Conservation (phyloP, 2,329 filamentous ascomycete species). For the Alternaria panax region DNA sequence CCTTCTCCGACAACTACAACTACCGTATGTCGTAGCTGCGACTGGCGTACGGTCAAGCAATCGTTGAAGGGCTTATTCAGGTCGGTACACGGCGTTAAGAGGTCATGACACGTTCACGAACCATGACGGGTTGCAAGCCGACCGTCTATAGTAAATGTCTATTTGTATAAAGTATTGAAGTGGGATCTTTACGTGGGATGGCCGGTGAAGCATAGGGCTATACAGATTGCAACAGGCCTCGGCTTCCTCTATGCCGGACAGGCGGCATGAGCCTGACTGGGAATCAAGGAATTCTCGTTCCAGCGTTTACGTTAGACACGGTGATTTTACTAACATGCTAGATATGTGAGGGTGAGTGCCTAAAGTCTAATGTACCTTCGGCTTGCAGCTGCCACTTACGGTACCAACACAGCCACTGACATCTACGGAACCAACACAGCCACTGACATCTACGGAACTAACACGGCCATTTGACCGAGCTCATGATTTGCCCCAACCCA, state of each 20-base stretch:
- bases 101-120: conserved; percentile 33
- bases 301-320: not conserved
- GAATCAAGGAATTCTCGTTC: conserved; percentile 18
- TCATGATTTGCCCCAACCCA: conserved; percentile 5
- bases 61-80: conserved; percentile 44
- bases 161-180: too few species aligned
- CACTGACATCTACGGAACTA: not conserved
- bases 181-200: conserved; percentile 17
- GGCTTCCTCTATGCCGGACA: conserved; percentile 20
- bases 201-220: conserved; percentile 15
- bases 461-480: conserved; percentile 6
- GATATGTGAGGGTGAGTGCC: not conserved
- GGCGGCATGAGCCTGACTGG: conserved; percentile 21
- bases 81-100: conserved; percentile 43
- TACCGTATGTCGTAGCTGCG: conserved; percentile 38
- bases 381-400: not conserved
- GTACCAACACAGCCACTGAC: not conserved
- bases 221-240: conserved; percentile 19
- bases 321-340: not conserved
- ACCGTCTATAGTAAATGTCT: too few species aligned
- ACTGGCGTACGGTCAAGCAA: conserved; percentile 43
- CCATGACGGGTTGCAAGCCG: conserved; percentile 29
- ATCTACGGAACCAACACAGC: not conserved
- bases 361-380: not conserved
- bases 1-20: conserved; percentile 22